Evolutionary conservation across 2,329 filamentous ascomycete genomes (phyloP).

Genomic region (Neonectria sp.): DNA sequence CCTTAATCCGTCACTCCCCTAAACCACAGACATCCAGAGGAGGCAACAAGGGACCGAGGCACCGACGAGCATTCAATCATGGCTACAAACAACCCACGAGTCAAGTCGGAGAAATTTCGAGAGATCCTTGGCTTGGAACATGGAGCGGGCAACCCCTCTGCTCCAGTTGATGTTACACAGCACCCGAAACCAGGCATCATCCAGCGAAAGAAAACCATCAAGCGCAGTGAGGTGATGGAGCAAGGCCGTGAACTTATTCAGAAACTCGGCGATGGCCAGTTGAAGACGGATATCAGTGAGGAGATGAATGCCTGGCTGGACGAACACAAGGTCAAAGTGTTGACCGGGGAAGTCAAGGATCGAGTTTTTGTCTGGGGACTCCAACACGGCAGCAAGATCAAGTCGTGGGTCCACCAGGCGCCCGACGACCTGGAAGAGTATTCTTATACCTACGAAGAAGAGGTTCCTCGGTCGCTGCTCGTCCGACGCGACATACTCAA

Average conservation of each 20-base stretch:
- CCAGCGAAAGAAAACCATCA: conserved; percentile 3
- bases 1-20: background rate
- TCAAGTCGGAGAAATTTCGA: background rate
- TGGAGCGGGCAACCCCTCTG: no score
- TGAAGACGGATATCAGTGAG: background rate
- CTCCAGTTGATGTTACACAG: background rate
- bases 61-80: background rate
- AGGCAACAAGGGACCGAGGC: background rate
- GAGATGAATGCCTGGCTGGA: conserved; percentile 12
- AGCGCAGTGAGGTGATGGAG: conserved; percentile 4
- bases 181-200: background rate
- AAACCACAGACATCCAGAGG: background rate
- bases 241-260: background rate
- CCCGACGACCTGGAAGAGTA: conserved; percentile 5
- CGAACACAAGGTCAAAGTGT: conserved; percentile 11
- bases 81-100: background rate
- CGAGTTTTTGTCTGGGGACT: background rate
- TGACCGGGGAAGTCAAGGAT: conserved; percentile 5
- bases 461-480: background rate
- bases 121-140: background rate
- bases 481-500: conserved; percentile 4
- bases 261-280: background rate
- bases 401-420: background rate
- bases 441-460: conserved; percentile 3
- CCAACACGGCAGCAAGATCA: background rate